Evolutionary conservation across 371 early-diverging fungal genomes (phyloP).

Genomic region (Syncephalastrum contaminatum): DNA sequence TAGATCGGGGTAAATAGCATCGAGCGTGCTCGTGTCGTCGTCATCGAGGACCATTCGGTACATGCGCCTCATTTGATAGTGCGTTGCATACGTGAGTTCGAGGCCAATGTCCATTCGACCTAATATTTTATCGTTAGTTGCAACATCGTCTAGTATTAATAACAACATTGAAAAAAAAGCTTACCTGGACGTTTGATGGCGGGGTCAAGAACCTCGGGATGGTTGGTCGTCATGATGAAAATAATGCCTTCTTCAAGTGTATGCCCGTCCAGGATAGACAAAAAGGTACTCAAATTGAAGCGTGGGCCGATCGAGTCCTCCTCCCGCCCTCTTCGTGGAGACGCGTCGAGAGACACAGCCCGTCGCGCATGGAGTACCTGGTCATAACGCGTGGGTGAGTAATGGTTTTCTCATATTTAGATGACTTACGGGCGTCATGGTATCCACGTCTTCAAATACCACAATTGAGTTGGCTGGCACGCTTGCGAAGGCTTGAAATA

Average conservation of each 20-base stretch:
- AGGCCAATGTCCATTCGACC: slow-evolving; percentile 83
- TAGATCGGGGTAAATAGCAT: slow-evolving; percentile 27
- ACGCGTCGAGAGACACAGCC: no score
- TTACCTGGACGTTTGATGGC: slow-evolving; percentile 80
- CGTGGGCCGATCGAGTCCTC: background rate
- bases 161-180: background rate
- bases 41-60: slow-evolving; percentile 44
- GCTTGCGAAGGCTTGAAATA: slow-evolving; percentile 63
- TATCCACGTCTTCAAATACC: slow-evolving; percentile 89
- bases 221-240: slow-evolving; percentile 89
- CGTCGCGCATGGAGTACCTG: no score
- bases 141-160: no score
- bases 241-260: slow-evolving; percentile 72
- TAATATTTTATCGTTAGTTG: slow-evolving; percentile 2
- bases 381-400: no score
- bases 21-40: slow-evolving; percentile 19
- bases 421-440: slow-evolving; percentile 47
- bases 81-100: slow-evolving; percentile 62
- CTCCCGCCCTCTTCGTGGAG: no score
- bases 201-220: slow-evolving; percentile 79
- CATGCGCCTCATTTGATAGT: slow-evolving; percentile 59
- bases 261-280: slow-evolving; percentile 84
- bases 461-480: slow-evolving; percentile 78
- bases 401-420: no score
- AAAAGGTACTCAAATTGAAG: slow-evolving; percentile 73